Evolutionary conservation across 345 rosid species (phyloP).

Genomic region (Syzygium aromaticum): DNA sequence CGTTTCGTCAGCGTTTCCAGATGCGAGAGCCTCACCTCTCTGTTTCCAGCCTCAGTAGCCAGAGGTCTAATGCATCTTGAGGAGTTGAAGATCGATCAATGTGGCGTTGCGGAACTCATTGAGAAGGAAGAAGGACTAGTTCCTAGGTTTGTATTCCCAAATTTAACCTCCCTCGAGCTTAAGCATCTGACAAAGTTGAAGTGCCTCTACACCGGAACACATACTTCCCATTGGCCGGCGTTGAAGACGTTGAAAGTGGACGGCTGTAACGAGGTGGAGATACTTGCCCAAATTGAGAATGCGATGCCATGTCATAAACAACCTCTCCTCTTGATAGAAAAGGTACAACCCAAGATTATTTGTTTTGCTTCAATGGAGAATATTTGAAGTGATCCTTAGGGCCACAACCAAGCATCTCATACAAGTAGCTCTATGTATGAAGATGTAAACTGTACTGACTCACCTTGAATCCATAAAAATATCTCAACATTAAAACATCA

Average conservation of each 20-base stretch:
- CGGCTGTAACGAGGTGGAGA: neutral
- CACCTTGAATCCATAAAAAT: rapidly evolving
- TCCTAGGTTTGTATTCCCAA: neutral
- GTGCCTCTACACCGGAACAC: rapidly evolving
- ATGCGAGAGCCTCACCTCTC: neutral
- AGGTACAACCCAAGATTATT: rapidly evolving
- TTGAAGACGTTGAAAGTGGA: neutral
- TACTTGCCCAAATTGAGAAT: neutral
- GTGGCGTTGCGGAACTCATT: neutral
- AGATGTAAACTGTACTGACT: neutral
- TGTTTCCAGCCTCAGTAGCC: rapidly evolving
- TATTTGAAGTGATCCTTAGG: neutral
- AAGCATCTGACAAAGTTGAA: neutral
- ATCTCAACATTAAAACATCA: neutral
- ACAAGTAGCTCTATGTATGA: neutral
- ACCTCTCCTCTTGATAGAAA: neutral
- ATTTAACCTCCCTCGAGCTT: neutral
- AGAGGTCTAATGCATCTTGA: neutral
- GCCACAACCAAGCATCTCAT: neutral
- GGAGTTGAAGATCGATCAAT: rapidly evolving
- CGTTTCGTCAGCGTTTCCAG: rapidly evolving
- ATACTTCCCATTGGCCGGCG: neutral
- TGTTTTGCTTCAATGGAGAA: neutral
- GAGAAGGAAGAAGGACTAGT: neutral
- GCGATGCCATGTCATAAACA: neutral